Evolutionary conservation across 768 basidiomycete species (phyloP).

Genomic region (Panellus pusillus): DNA sequence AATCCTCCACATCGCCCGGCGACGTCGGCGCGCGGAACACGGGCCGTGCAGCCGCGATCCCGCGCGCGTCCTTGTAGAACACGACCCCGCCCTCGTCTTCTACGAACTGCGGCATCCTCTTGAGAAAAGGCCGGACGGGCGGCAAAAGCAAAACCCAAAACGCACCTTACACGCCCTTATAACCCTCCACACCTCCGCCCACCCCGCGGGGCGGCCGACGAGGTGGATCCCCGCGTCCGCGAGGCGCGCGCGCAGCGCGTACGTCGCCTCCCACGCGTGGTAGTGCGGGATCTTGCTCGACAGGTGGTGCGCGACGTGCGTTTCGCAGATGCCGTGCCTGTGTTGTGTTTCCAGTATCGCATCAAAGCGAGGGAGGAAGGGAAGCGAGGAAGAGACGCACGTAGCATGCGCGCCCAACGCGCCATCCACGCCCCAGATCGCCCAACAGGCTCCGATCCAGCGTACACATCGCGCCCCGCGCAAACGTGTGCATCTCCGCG

Average conservation of each 20-base stretch:
- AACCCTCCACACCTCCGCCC: slow-evolving; percentile 47
- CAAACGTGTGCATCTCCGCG: slow-evolving; percentile 50
- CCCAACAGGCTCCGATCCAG: slow-evolving; percentile 54
- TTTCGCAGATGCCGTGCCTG: slow-evolving; percentile 59
- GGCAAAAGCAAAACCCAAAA: neutral
- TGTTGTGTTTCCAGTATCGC: too few species aligned
- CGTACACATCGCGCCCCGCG: slow-evolving; percentile 57
- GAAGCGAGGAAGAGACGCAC: neutral
- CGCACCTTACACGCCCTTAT: slow-evolving; percentile 41
- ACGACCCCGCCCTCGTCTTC: slow-evolving; percentile 62
- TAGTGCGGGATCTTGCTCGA: slow-evolving; percentile 69
- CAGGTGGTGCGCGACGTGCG: slow-evolving; percentile 64
- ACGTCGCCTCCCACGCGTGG: slow-evolving; percentile 62
- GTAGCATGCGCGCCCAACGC: slow-evolving; percentile 53
- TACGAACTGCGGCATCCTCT: slow-evolving; percentile 43
- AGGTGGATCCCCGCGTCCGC: slow-evolving; percentile 41
- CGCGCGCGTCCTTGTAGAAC: slow-evolving; percentile 61
- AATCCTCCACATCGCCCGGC: slow-evolving; percentile 47
- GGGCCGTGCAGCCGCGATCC: slow-evolving; percentile 44
- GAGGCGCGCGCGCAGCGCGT: slow-evolving; percentile 55
- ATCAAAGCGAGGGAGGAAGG: neutral
- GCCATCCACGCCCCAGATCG: slow-evolving; percentile 53
- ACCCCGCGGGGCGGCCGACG: slow-evolving; percentile 46
- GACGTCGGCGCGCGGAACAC: slow-evolving; percentile 42
- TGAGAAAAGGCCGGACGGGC: neutral